Base-by-base conservation (phyloP, 2,329 filamentous ascomycete genomes). In the Alternaria gansuensis region DNA sequence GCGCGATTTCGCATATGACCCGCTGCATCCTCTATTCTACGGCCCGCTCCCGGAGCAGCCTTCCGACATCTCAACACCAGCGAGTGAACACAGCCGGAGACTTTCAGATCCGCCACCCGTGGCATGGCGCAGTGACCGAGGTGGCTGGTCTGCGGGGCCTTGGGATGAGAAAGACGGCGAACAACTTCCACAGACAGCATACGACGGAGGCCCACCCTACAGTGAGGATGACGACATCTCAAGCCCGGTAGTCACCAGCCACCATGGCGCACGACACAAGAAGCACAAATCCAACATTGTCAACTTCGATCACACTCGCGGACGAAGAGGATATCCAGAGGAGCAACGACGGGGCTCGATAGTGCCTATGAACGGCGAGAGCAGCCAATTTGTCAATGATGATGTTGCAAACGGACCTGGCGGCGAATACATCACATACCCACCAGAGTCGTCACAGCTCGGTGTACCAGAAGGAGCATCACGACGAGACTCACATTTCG, bases 171-270 rank as follows among this genome's bases (percentile, higher is more conserved):
- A 56, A 33, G 54, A 62, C 3, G 87, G 84, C 24, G 85, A 91
- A 66, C 90, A 93, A 71, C 83, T 96, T 14, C 89, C 92, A 9
- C 90, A 91, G 21, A 93, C 95, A 74, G 87, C 92, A 48, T 94
- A 95, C 69, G 91, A 87, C 48, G 77, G 77, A 73, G 93, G 93
- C 0, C 93, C 93, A 23, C 94, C 93, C 2, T 98, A 93, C 81
- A 96, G 92, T 77, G 93, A 97, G 79, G 93, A 98, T 72, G 93
- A 98, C 69, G 95, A 98, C 77, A 84, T 97, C 41, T 92, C 95
- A 72, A 96, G 93, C 74, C 93, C 93, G 0, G 85, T 89, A 14
- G 91, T 97, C 17, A 92, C 93, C 13, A 92, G 90, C 65, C 72
- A 75, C 48, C 72, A 75, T 50, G 64, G 60, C 40, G 90, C 90